These are phyloP conservation scores for Scenedesmus sp. DNA, from an alignment of 163 green algal species.

Conservation along the genomic window DNA sequence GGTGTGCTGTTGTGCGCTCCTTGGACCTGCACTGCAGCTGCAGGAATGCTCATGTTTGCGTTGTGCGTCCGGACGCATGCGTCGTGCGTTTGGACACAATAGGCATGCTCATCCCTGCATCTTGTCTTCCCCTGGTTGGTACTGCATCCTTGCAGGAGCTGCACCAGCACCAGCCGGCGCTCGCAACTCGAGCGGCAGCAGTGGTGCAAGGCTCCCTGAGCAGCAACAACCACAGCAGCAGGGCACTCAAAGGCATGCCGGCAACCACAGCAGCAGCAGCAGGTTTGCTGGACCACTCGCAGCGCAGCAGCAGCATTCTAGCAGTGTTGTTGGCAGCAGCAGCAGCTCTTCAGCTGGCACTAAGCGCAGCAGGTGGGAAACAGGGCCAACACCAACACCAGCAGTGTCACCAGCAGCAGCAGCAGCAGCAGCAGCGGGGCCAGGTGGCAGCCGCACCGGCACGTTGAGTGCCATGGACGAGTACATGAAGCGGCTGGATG, in stretches of 20 bases:
- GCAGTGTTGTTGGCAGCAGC: conserved; percentile 18
- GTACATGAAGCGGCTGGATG: conserved; percentile 60
- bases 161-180: conserved; percentile 16
- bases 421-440: conserved; percentile 18
- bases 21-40: not conserved
- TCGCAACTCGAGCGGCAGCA: not conserved
- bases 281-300: not conserved
- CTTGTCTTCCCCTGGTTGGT: not conserved
- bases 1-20: not conserved
- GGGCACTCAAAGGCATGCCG: not conserved
- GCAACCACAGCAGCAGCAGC: not conserved
- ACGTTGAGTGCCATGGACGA: conserved; percentile 77
- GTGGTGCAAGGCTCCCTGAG: conserved; percentile 1
- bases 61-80: not conserved
- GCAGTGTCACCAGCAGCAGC: not conserved
- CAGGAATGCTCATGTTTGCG: not conserved
- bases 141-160: not conserved
- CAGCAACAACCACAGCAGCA: not conserved
- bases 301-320: not conserved
- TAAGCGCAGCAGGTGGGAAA: conserved; percentile 50
- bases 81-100: no score
- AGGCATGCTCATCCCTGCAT: no score
- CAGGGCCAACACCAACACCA: not conserved
- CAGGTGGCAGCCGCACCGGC: conserved; percentile 46
- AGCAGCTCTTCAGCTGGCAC: not conserved